These are phyloP conservation scores for Dryas octopetala DNA, from an alignment of 306 rosid genomes.

Conservation along the genomic window DNA sequence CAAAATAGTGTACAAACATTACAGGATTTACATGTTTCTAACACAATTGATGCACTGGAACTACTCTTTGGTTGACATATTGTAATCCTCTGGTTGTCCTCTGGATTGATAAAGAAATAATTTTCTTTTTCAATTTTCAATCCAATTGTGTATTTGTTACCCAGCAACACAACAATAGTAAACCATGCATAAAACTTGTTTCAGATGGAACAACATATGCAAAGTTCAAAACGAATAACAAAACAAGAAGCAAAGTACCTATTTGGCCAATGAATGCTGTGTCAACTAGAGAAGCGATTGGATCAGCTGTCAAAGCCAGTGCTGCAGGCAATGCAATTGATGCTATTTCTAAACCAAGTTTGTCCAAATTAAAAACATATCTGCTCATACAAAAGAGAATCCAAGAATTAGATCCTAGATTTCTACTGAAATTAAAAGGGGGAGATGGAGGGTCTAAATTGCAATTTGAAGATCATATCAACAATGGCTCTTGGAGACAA, in stretches of 20 bases:
- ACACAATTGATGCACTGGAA: no score
- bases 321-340: conserved; percentile 91
- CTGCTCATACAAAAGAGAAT: conserved; percentile 25
- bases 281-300: conserved; percentile 87
- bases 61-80: no score
- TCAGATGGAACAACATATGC: not conserved
- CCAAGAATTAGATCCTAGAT: not conserved
- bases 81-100: not conserved
- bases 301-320: conserved; percentile 89
- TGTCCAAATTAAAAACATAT: conserved; percentile 45
- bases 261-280: conserved; percentile 93
- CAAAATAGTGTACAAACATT: no score
- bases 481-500: not conserved
- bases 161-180: not conserved
- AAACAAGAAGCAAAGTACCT: conserved; percentile 44
- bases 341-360: conserved; percentile 75
- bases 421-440: not conserved
- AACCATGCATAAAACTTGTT: not conserved
- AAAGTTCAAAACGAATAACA: not conserved
- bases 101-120: not conserved
- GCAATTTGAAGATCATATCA: not conserved
- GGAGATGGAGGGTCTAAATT: not conserved
- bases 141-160: not conserved
- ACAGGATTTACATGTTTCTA: no score
- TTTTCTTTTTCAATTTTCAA: not conserved